Base-by-base conservation (phyloP, 2,329 filamentous ascomycete species). In the Magnaporthiopsis poae region DNA sequence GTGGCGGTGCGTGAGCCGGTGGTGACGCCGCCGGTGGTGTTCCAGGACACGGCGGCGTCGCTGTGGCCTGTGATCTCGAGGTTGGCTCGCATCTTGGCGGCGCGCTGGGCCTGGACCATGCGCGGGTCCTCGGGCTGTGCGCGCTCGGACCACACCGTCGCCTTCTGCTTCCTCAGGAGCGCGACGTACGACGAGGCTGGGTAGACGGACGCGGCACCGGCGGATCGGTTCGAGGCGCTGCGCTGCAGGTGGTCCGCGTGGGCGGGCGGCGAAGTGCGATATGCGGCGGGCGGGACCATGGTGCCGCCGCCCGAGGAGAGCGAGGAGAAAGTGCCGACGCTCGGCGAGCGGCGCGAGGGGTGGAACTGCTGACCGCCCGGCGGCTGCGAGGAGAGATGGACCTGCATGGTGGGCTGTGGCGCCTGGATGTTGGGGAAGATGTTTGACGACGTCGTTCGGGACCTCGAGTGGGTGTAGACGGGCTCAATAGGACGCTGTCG, bases 61-160 rank as follows among this genome's bases (percentile, higher is more conserved):
- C 46, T 60, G 65, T 87, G 84, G 64, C 89, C 90, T 63, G 89
- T 87, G 9, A 98, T 88, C 78, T 97, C 92, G 72, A 90, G 87
- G 66, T 89, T 88, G 15, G 95, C 95, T 63, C 92, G 85, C 80
- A 91, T 88, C 81, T 95, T 96, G 67, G 93, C 95, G 56, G 90
- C 90, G 67, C 90, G 86, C 76, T 96, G 92, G 73, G 93, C 90
- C 35, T 92, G 92, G 4, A 89, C 80, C 67, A 95, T 80, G 64
- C 92, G 86, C 0, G 94, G 91, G 75, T 99, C 95, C 77, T 98
- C 92, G 69, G 91, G 88, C 76, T 99, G 95, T 12, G 94, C 86
- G 66, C 93, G 89, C 75, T 98, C 95, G 80, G 93, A 97, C 95
- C 95, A 99, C 5, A 99, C 95, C 0, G 95, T 99, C 39, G 92